Evolutionary conservation across 2,329 filamentous ascomycete genomes (phyloP), one percentile per base, ranked within the genome.

Genomic region (Tympanopsis confertula): DNA sequence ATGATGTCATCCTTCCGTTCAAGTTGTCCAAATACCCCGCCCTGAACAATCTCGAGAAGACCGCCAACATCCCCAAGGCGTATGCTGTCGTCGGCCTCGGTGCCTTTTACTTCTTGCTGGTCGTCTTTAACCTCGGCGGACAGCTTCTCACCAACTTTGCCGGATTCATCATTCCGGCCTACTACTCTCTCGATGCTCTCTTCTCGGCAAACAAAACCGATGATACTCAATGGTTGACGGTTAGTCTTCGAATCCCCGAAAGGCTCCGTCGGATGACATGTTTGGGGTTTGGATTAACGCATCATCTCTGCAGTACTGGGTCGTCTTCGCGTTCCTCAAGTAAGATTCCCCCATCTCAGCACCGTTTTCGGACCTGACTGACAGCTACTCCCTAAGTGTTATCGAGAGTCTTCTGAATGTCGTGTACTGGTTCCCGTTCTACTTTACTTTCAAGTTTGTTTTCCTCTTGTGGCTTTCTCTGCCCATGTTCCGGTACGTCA

Each of bases 401-500:
- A 57, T 86, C 50, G 86, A 93, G 73, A 87, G 82, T 61, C 72
- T 83, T 44, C 65, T 93, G 54, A 87, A 74, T 64, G 82, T 86
- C 45, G 83, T 89, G 45, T 91, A 91, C 74, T 93, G 85, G 85
- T 86, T 93, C 71, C 83, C 91, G 57, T 98, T 98, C 71, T 98
- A 98, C 82, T 98, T 86, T 68, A 89, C 88, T 59, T 96, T 98
- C 83, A 98, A 98, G 77, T 95, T 98, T 59, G 70, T 93, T 57
- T 83, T 96, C 61, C 74, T 96, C 53, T 80, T 98, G 61, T 98
- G 91, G 91, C 87, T 98, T 68, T 80, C 89, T 51, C 86, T 98
- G 55, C 91, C 91, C 61, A 75, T 85, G 63, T 95, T 93, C 71
- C 71, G 72, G 89, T 95, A 81, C 59, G 82, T 68, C 32, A n/a